Base-by-base conservation (phyloP, 2,329 filamentous ascomycete species). In the Didymosphaeria variabile region DNA sequence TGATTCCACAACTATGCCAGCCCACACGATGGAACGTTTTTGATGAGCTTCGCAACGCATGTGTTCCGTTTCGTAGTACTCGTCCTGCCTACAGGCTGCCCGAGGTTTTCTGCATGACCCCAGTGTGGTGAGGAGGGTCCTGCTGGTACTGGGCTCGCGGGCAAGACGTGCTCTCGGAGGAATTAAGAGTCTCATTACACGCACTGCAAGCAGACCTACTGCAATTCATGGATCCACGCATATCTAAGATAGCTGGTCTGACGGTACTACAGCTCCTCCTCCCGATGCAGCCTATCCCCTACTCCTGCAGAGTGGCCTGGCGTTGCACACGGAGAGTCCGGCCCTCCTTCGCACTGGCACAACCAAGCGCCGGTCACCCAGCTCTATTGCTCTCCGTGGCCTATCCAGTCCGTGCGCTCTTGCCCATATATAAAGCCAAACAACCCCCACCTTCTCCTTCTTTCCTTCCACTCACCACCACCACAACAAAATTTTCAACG, bases 281-380 rank as follows among this genome's bases (percentile, higher is more conserved):
- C 49, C n/a, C n/a, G 49, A 13, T 52, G 49, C 49, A 52, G 34
- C 49, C 49, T 7, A 17, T 40, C 49, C 32, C 34, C 49, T 31
- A 15, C 23, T 4, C 38, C 9, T 44, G 38, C 26, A 44, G 23
- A 13, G 36, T 3, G 3, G 17, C 38, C 26, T 44, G 38, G 26
- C 45, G 36, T 32, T 13, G 23, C 38, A 32, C 29, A 13, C 17
- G 2, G n/a, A 6, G 26, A 29, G 13, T 10, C 36, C 26, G 23
- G 15, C 6, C 17, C 34, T 52, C 23, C 6, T 44, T 54, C 51
- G 44, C 23, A 54, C 23, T 13, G 2, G n/a, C n/a, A 10, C 10
- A 32, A 5, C 9, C 26, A 44, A 5, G 23, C 23, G 9, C 5
- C 36, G 17, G 38, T 55, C 52, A 44, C 38, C 15, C 21, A 9